Evolutionary conservation across 495 filamentous ascomycete genomes (phyloP).

Genomic region (Tuber borchii): DNA sequence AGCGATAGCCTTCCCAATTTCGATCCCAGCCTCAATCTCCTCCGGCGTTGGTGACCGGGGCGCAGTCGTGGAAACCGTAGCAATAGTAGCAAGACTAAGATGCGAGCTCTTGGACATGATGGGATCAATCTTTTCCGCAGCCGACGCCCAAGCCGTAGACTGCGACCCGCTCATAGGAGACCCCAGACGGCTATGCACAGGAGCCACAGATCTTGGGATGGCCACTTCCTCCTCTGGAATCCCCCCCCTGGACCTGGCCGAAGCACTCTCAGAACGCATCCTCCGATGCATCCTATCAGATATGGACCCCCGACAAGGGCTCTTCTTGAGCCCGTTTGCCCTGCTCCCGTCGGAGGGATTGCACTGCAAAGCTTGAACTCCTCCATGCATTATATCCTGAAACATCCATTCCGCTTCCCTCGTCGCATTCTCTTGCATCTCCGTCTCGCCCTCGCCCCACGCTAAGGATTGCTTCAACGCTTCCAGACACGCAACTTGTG

Average conservation of each 20-base stretch:
- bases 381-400: conserved; percentile 31
- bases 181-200: background rate
- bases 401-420: conserved; percentile 35
- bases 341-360: conserved; percentile 11
- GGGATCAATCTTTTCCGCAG: conserved; percentile 6
- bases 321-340: conserved; percentile 17
- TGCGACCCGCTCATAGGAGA: background rate
- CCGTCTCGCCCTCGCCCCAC: conserved; percentile 25
- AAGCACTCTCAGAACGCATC: background rate
- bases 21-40: conserved; percentile 30
- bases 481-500: conserved; percentile 30
- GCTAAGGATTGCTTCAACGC: conserved; percentile 22
- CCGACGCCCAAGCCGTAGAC: background rate
- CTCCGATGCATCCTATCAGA: conserved; percentile 10
- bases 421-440: conserved; percentile 18
- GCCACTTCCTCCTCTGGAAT: background rate
- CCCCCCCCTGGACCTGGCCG: background rate
- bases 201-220: background rate
- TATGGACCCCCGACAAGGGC: conserved; percentile 15
- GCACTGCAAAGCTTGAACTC: conserved; percentile 30
- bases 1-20: conserved; percentile 32
- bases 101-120: conserved; percentile 21
- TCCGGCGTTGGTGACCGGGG: conserved; percentile 25
- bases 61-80: conserved; percentile 14
- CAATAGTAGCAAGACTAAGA: conserved; percentile 17